Evolutionary conservation across 306 rosid species (phyloP), one percentile per base, ranked within the genome.

Genomic region (Castanopsis chinensis): DNA sequence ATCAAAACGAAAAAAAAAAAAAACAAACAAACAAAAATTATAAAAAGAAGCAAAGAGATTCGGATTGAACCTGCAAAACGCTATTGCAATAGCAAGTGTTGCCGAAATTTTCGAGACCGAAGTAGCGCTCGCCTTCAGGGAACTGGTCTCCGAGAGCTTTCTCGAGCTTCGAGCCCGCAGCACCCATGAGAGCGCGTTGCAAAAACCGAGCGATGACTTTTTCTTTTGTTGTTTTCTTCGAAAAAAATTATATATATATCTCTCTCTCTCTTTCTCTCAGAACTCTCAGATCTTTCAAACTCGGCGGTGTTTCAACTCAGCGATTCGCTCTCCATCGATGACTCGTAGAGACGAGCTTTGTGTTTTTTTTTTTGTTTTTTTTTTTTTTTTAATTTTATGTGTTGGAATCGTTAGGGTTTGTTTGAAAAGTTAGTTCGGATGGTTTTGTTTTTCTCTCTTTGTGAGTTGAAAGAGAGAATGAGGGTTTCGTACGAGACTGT

Each of bases 131-230:
- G 88, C 99, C 99, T 90, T 93, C 99, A 4, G 98, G 99, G 63
- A 93, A 96, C 87, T 96, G 99, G 78, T 96, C 99, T 8, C 99
- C 99, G 5, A 96, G 98, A 86, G 98, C 99, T 84, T 91, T 96
- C 90, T 93, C 99, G 64, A 96, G 98, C 87, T 96, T 96, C 43
- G 99, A 96, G 80, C 99, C 99, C 64, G 98, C 90, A 69, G 96
- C 97, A 88, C 99, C 99, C 99, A 96, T 93, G 21, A 76, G 78
- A 72, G 75, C 81, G 79, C 65, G 84, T 87, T 49, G 53, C 67
- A 82, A 87, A 68, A 69, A 67, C 58, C 58, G 76, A 88, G 53
- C 53, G 53, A 49, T 49, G 53, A 49, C 53, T 49, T 86, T 68
- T 41, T 41, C 3, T 41, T 37, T 41, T 28, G 3, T 41, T 41